Evolutionary conservation across 1,284 basidiomycete species (phyloP).

Genomic region (Trametes hirsuta): DNA sequence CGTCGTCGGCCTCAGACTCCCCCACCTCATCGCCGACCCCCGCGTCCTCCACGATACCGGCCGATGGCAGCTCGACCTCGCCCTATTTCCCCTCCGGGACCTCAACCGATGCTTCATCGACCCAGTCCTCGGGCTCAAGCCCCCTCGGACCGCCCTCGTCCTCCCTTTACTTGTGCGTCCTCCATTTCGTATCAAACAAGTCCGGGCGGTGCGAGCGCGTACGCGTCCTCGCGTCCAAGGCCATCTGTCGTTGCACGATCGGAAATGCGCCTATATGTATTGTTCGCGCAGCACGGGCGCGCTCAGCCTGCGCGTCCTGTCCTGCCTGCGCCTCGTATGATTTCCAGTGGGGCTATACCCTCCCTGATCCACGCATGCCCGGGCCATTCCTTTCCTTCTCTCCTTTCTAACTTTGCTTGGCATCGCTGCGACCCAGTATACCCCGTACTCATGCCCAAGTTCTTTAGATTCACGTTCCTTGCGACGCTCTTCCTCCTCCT

Average conservation of each 20-base stretch:
- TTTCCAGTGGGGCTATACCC: neutral
- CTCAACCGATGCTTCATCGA: neutral
- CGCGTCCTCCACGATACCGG: slow-evolving; percentile 9
- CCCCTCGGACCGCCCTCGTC: slow-evolving; percentile 30
- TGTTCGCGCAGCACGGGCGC: neutral
- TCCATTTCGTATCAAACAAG: neutral
- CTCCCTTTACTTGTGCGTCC: slow-evolving; percentile 41
- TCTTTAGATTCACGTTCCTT: slow-evolving; percentile 65
- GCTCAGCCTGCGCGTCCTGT: slow-evolving; percentile 1
- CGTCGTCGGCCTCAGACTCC: slow-evolving; percentile 12
- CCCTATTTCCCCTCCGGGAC: slow-evolving; percentile 8
- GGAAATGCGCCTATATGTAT: neutral
- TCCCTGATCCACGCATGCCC: neutral
- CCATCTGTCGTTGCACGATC: slow-evolving; percentile 3
- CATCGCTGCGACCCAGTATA: neutral
- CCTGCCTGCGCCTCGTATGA: neutral
- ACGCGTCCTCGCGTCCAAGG: neutral
- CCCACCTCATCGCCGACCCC: neutral
- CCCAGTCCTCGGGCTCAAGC: neutral
- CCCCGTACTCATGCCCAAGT: neutral
- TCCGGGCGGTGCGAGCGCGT: slow-evolving; percentile 1
- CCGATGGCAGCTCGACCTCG: slow-evolving; percentile 8
- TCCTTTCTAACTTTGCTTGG: neutral
- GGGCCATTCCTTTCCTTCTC: neutral
- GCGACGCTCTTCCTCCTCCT: slow-evolving; percentile 70